Evolutionary conservation across 768 basidiomycete genomes (phyloP), one percentile per base, ranked within the genome.

Genomic region (Leucosporidium yakuticum): DNA sequence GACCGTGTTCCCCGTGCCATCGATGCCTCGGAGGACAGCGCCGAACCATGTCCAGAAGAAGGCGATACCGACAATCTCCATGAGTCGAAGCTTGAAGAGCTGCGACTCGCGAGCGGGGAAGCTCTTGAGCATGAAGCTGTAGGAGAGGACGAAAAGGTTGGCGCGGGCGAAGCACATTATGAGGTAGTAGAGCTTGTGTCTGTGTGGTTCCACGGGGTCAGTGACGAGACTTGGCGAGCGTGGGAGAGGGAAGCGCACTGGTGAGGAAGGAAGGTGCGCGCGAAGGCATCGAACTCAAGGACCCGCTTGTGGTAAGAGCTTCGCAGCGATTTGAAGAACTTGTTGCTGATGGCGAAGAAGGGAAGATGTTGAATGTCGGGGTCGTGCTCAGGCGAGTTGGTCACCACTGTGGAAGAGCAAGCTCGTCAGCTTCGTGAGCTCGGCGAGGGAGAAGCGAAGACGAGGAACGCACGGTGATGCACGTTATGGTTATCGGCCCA

Each of bases 301-400:
- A 87, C 83, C 49, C 91, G 87, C 74, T 90, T 88, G 83, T 98
- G 94, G 78, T 96, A 99, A 0, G 94, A 91, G 4, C 92, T 95
- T 84, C 89, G 96, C 4, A 97, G 79, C 21, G 86, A 88, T 51
- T 84, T 82, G 78, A 96, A 86, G 81, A 97, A 99, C 21, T 83
- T 83, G 15, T 91, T 87, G 4, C 91, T 88, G 75, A 95, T 90
- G 64, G 94, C 95, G 74, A 99, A 86, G 82, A 99, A 96, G 20
- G 96, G 96, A 23, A 98, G 81, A 71, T 83, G 82, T 63, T 82
- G 70, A 63, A 83, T 82, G 67, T 83, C 82, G 14, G 82, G 82
- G 69, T 82, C 93, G 87, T 99, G 95, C 54, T 93, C 88, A 7
- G 92, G 93, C 73, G 97, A 92, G 76, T 98, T 97, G n/a, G 95